These are phyloP conservation scores for Coffea humblotiana DNA, from an alignment of 305 asterid species.

Conservation along the genomic window DNA sequence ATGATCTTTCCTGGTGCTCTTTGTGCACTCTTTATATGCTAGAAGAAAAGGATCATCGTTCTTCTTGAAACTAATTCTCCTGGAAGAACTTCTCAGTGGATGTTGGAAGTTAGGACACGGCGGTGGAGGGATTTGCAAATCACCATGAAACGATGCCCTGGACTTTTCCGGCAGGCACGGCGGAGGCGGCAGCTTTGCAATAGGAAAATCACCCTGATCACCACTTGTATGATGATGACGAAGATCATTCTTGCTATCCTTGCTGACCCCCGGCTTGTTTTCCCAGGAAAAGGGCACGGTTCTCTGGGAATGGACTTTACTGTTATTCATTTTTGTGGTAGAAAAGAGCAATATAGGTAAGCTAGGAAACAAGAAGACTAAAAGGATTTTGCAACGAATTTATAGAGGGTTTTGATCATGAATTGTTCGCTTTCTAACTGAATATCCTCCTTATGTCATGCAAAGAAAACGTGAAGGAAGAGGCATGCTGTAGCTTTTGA, in stretches of 20 bases:
- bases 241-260: constrained; percentile 6
- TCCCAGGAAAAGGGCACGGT: constrained; percentile 64
- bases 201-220: not conserved
- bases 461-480: constrained; percentile 48
- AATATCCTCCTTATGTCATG: constrained; percentile 38
- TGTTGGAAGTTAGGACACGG: constrained; percentile 51
- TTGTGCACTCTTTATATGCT: constrained; percentile 66
- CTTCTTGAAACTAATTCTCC: constrained; percentile 37
- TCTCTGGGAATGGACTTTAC: constrained; percentile 56
- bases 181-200: constrained; percentile 49
- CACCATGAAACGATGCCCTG: constrained; percentile 36
- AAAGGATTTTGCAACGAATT: not conserved
- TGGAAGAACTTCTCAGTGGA: constrained; percentile 29
- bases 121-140: constrained; percentile 58
- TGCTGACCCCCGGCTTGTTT: constrained; percentile 51
- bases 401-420: constrained; percentile 34
- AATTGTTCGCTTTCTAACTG: constrained; percentile 34
- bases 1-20: constrained; percentile 29
- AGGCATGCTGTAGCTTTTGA: constrained; percentile 21
- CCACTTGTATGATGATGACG: not conserved
- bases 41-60: constrained; percentile 61
- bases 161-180: constrained; percentile 37
- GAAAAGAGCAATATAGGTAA: not conserved
- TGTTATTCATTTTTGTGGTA: constrained; percentile 28
- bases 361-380: not conserved